Percentiles rank a stretch among this genome's conserved stretches.
Conservation (phyloP, 2,329 filamentous ascomycete genomes). For the Coniochaeta sp. region DNA sequence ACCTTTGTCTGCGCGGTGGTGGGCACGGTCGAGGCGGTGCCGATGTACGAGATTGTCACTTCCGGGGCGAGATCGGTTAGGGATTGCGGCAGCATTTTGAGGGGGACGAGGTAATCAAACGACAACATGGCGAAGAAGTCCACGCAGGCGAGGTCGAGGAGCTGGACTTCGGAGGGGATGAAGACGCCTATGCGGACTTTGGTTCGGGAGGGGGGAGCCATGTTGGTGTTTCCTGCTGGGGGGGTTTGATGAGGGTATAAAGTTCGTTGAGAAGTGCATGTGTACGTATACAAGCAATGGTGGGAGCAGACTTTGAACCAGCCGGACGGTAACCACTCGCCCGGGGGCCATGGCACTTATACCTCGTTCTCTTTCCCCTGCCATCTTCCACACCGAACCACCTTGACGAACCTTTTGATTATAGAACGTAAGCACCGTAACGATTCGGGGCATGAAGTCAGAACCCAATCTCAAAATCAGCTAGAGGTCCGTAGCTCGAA, state of each 20-base stretch:
- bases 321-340: no score
- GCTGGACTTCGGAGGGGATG: slow-evolving; percentile 36
- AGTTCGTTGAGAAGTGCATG: no score
- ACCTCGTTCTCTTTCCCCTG: no score
- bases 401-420: no score
- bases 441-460: no score
- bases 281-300: no score
- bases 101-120: slow-evolving; percentile 31
- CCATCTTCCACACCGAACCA: no score
- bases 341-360: no score
- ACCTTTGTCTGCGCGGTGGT: slow-evolving; percentile 33
- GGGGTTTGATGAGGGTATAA: neutral
- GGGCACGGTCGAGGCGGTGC: slow-evolving; percentile 26
- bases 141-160: slow-evolving; percentile 43
- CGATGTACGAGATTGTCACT: slow-evolving; percentile 27
- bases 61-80: slow-evolving; percentile 32
- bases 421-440: no score
- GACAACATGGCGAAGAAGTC: slow-evolving; percentile 42
- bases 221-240: slow-evolving; percentile 8
- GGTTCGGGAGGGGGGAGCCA: neutral
- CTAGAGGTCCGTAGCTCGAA: no score
- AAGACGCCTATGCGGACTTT: slow-evolving; percentile 42
- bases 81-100: slow-evolving; percentile 26
- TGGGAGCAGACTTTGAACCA: no score
- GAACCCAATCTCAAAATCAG: no score